Base-by-base conservation (phyloP, 2,329 filamentous ascomycete species). In the Setomelanomma holmii region DNA sequence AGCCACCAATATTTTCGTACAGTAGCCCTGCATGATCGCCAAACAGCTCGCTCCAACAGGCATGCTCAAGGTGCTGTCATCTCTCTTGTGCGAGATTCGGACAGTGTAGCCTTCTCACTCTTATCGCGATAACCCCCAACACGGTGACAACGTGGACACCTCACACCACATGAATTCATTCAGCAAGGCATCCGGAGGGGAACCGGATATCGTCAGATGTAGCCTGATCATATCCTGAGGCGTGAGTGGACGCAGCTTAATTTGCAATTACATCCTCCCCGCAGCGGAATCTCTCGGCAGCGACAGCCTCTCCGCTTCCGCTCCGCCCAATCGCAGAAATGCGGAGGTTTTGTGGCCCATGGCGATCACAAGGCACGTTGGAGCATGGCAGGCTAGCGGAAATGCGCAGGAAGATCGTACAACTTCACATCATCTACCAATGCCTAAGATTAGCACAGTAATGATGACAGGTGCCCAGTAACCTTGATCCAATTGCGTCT, bases 1-100 rank as follows among this genome's bases (percentile, higher is more conserved):
- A 69, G 72, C 71, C 71, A 75, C 71, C 72, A 73, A 74, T 74
- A 74, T 50, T 65, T 48, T 48, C 55, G 23, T 63, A 71, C 71
- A 73, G 67, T 67, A 72, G 67, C 63, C 65, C 60, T 72, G 70
- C 72, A 74, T 71, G 64, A 68, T 67, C 60, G 56, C 51, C 62
- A 48, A 44, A 55, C 51, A 55, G 45, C 55, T 64, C 55, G 40
- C 58, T 64, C 40, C 43, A 56, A 64, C 39, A 56, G 56, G 49
- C 47, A 43, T 52, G 47, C 36, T 53, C 49, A 49, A 50, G 55
- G 66, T 52, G 59, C 63, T 64, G 60, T 54, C 58, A 64, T 67
- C 59, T 55, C 51, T 50, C 50, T 61, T 53, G 53, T 49, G 51
- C 63, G 53, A 45, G 51, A 55, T 47, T 45, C 45, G 22, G 22